These are phyloP conservation scores for Ilex paraguariensis DNA, from an alignment of 305 asterid genomes.

Conservation along the genomic window DNA sequence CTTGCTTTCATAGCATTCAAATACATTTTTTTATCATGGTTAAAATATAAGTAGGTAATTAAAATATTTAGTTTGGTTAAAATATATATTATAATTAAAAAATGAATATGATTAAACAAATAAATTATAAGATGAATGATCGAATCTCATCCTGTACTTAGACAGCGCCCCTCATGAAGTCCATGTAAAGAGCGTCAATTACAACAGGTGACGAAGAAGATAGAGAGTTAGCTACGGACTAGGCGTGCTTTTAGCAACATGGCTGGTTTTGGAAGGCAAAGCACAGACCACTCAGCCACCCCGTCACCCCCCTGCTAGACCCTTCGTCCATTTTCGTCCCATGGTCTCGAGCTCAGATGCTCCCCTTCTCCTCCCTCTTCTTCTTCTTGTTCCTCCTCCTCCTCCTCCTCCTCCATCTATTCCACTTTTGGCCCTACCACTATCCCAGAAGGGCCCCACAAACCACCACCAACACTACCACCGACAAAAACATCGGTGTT, in stretches of 20 bases:
- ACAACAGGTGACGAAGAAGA: too few species aligned
- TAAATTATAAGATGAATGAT: too few species aligned
- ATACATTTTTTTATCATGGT: too few species aligned
- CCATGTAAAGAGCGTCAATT: too few species aligned
- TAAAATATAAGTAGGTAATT: too few species aligned
- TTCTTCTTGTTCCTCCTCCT: slow-evolving; percentile 13
- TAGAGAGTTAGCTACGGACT: slow-evolving; percentile 1
- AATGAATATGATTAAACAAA: too few species aligned
- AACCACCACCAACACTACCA: not conserved
- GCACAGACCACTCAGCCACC: not conserved
- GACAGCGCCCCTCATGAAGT: too few species aligned
- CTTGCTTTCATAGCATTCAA: too few species aligned
- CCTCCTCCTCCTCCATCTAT: slow-evolving; percentile 16
- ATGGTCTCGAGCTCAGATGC: slow-evolving; percentile 13
- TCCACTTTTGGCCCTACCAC: slow-evolving; percentile 18
- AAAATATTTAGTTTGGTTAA: too few species aligned
- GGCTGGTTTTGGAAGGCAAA: slow-evolving; percentile 32
- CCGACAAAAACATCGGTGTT: slow-evolving; percentile 25
- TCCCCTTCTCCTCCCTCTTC: slow-evolving; percentile 10
- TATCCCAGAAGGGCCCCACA: slow-evolving; percentile 28
- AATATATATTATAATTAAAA: too few species aligned
- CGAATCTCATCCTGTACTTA: too few species aligned
- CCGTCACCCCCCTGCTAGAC: not conserved
- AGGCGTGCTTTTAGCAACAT: slow-evolving; percentile 43
- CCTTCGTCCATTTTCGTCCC: not conserved